phyloP scores from a whole-genome alignment of 768 basidiomycete genomes.

The Lentinula guzmanii region DNA sequence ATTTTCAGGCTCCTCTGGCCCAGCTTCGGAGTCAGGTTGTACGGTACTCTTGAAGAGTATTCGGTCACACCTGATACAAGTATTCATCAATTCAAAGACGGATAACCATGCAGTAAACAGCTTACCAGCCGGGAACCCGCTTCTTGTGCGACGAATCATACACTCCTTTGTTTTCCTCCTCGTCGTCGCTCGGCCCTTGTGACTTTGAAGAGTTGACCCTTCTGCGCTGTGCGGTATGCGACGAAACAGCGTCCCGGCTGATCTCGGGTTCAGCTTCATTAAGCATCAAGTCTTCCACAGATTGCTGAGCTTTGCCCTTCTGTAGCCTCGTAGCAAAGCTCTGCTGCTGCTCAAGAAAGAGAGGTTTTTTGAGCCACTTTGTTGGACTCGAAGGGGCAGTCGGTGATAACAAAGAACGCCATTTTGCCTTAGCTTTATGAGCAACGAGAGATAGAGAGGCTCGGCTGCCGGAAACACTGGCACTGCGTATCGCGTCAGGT shows the following conservation, averaged over 20 bases:
- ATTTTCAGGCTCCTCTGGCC: constrained; percentile 27
- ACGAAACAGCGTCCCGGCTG: constrained; percentile 11
- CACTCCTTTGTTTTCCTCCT: constrained; percentile 51
- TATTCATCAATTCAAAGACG: not conserved
- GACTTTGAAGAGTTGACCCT: constrained; percentile 29
- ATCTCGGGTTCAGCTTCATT: constrained; percentile 2
- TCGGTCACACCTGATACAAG: constrained; percentile 64
- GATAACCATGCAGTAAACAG: constrained; percentile 4
- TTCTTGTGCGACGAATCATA: constrained; percentile 80
- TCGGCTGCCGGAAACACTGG: constrained; percentile 26
- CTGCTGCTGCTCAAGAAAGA: constrained; percentile 4
- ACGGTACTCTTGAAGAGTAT: constrained; percentile 79
- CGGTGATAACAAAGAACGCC: constrained; percentile 41
- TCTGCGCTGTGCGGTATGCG: constrained; percentile 21
- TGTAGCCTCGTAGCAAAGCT: not conserved
- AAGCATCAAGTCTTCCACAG: constrained; percentile 7
- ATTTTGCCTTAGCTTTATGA: constrained; percentile 51
- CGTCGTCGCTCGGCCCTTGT: constrained; percentile 26
- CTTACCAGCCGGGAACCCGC: constrained; percentile 81
- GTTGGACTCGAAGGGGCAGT: constrained; percentile 23
- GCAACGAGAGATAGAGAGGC: constrained; percentile 34
- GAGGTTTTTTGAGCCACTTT: constrained; percentile 22
- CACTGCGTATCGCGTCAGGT: constrained; percentile 17
- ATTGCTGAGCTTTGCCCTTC: not conserved
- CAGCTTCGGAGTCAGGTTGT: constrained; percentile 35